These are phyloP conservation scores for Coniochaeta ligniaria DNA, from an alignment of 2,329 filamentous ascomycete species.

Conservation along the genomic window DNA sequence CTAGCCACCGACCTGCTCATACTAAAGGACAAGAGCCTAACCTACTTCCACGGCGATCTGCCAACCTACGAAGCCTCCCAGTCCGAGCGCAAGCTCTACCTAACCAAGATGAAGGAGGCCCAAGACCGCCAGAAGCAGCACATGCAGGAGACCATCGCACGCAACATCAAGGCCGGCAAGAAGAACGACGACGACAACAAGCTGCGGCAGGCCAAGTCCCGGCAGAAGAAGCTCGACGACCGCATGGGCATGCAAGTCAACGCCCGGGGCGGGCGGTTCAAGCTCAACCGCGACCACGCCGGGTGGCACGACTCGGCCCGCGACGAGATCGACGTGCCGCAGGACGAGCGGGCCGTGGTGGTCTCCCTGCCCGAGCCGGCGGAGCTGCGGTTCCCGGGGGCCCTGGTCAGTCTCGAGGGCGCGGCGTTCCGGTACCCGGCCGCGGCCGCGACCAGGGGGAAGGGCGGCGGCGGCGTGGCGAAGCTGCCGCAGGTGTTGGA, in stretches of 20 bases:
- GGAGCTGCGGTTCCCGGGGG: conserved; percentile 67
- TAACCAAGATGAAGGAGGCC: conserved; percentile 71
- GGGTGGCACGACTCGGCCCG: conserved; percentile 55
- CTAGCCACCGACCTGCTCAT: conserved; percentile 72
- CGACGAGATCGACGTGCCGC: conserved; percentile 65
- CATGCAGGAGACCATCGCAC: conserved; percentile 69
- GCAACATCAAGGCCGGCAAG: conserved; percentile 68
- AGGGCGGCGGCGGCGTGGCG: conserved; percentile 12
- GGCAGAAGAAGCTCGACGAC: conserved; percentile 80
- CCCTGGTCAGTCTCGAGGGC: conserved; percentile 65
- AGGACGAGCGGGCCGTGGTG: conserved; percentile 50
- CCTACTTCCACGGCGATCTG: conserved; percentile 70
- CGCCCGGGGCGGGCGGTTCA: conserved; percentile 67
- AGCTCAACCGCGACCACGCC: conserved; percentile 65
- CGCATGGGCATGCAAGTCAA: conserved; percentile 70
- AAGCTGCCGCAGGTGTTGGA: conserved; percentile 40
- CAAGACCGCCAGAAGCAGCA: conserved; percentile 76
- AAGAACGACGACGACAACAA: conserved; percentile 79
- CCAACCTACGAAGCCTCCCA: conserved; percentile 63
- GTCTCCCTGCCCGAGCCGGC: conserved; percentile 55
- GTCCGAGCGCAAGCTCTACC: conserved; percentile 59
- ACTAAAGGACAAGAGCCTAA: conserved; percentile 62
- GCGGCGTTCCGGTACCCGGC: conserved; percentile 56
- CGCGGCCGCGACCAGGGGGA: conserved; percentile 13
- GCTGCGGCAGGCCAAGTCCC: conserved; percentile 74